Evolutionary conservation across 2,329 filamentous ascomycete species (phyloP), one percentile per base, ranked within the genome.

Genomic region (Neodidymelliopsis sp.): DNA sequence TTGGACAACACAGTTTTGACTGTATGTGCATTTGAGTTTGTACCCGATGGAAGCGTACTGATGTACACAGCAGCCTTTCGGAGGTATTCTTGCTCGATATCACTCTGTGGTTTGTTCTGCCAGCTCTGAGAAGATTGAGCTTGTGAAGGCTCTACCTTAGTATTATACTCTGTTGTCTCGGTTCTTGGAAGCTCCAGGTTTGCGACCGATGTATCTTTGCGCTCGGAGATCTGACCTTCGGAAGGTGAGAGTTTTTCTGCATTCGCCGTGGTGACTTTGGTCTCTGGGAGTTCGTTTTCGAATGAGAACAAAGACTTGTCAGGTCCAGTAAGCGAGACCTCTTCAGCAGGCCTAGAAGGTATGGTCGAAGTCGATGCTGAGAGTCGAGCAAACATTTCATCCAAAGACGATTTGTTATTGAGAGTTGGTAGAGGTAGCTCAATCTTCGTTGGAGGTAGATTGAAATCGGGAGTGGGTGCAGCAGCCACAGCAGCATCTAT

Each of bases 321-420:
- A 8, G 49, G 53, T 0, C 42, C 34, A 13, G 4, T 6, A 9
- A 33, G 31, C 3, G 38, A 38, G 28, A 19, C n/a, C 10, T 30
- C 15, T 15, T 44, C 15, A 10, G 22, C 13, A 9, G 27, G 9
- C 15, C 20, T n/a, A 16, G 43, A 46, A 2, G 19, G 11, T 15
- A 34, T 24, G 4, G 30, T 7, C 6, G 41, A 10, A 5, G 12
- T 30, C 22, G 27, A 40, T 10, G 45, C 34, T 18, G 44, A 57
- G 18, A 67, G 44, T 6, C 56, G 59, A 11, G 59, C 57, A 37
- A 58, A 66, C 36, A 64, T 54, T 15, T 45, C 43, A 1, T 63
- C 65, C 12, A 65, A 29, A 6, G 44, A 48, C 12, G 41, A 30
- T 18, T 52, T 56, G 3, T 22, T 28, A 2, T 15, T 33, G 16